Conservation (phyloP, 1,284 basidiomycete genomes). For the Apiotrichum akiyoshidainum region DNA sequence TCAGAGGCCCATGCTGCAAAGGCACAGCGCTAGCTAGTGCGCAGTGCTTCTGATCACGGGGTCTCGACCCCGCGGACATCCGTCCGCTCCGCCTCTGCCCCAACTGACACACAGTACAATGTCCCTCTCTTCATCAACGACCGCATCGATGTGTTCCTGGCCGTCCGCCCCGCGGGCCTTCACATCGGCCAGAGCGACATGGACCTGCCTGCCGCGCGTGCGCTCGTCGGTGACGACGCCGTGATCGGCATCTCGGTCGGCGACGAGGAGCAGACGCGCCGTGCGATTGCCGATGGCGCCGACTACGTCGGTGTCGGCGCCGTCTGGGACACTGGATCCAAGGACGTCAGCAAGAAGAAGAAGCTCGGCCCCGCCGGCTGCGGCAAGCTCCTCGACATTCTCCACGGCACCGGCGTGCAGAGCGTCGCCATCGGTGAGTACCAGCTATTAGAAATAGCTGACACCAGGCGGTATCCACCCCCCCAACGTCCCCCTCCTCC, state of each 20-base stretch:
- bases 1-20: not conserved
- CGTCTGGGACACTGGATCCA: slow-evolving; percentile 70
- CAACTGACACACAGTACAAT: slow-evolving; percentile 55
- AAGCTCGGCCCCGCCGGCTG: slow-evolving; percentile 64
- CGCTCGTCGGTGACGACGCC: slow-evolving; percentile 64
- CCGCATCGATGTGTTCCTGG: slow-evolving; percentile 79
- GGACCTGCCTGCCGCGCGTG: slow-evolving; percentile 66
- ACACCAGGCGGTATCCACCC: slow-evolving; percentile 73
- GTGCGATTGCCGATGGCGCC: slow-evolving; percentile 57
- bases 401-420: slow-evolving; percentile 64
- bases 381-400: slow-evolving; percentile 61
- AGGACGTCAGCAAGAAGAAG: slow-evolving; percentile 59
- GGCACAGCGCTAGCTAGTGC: too few relatives aligned
- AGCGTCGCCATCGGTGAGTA: slow-evolving; percentile 75
- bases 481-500: slow-evolving; percentile 65
- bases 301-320: slow-evolving; percentile 88
- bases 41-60: too few relatives aligned
- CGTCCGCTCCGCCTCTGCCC: too few relatives aligned
- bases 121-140: slow-evolving; percentile 91
- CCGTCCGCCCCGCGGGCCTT: slow-evolving; percentile 71
- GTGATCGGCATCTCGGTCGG: slow-evolving; percentile 82
- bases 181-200: slow-evolving; percentile 92
- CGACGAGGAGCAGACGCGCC: slow-evolving; percentile 61
- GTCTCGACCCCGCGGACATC: too few relatives aligned
- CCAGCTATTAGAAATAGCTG: not conserved